Base-by-base conservation (phyloP, 1,139 yeast genomes). In the Candida albicans region DNA sequence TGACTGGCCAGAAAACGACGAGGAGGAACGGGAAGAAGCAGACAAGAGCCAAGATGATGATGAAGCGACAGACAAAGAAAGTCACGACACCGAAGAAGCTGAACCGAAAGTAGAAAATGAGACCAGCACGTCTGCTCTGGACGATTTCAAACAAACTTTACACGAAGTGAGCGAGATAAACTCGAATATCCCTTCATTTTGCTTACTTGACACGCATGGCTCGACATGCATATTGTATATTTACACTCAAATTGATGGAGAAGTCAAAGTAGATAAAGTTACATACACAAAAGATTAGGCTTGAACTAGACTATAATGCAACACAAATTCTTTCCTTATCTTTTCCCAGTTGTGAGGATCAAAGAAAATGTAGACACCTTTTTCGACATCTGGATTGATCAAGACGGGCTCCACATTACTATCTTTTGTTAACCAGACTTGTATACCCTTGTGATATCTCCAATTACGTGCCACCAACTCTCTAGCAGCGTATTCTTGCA, bases 291-390 rank as follows among this genome's bases (percentile, higher is more conserved):
- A 87, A 63, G 84, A 81, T 51, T 55, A 72, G 10, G 79, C 75
- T 53, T 73, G 78, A 29, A 73, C 78, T n/a, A 73, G 64, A 33
- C 75, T 67, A 64, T 86, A 86, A 58, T 82, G 83, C 56, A 86
- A 73, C 32, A 84, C 81, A 65, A 86, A 84, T 60, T 85, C 91
- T 65, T 86, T 84, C 58, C 87, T 90, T 53, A 93, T 90, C 67
- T 89, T 88, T 57, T 89, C 96, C 99, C 99, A 95, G 49, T 87
- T 81, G 53, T 85, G 89, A 4, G 98, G 98, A 59, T 95, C 99
- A 62, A 95, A 95, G 63, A 95, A 93, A 37, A 91, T 85, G 62
- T 93, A 95, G n/a, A 91, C 85, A 2, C 99, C 98, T 51, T 93
- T 81, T 66, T 95, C 99, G 40, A 93, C 90, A 51, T 87, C 87